Base-by-base conservation (phyloP, 2,329 filamentous ascomycete species). In the Keithomyces neogunnii region DNA sequence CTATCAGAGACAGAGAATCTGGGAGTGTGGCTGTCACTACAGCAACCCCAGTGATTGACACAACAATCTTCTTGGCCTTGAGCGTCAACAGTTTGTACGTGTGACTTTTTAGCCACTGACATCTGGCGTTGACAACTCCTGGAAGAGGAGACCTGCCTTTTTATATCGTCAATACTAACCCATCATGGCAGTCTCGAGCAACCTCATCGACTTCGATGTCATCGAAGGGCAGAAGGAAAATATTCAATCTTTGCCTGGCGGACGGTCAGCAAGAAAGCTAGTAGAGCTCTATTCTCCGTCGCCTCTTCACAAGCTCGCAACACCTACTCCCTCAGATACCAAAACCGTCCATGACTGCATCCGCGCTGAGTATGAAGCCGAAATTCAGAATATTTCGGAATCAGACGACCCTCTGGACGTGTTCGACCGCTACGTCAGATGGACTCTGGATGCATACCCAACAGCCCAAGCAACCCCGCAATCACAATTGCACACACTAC, bases 201-300 rank as follows among this genome's bases (percentile, higher is more conserved):
- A 85, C 59, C 68, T 82, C 39, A 81, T 85, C 64, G 73, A 83
- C 72, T 97, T 99, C 73, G 88, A 95, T 62, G 81, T 96, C 56
- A 96, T 99, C 70, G 93, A 99, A 72, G 82, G 81, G 45, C 91
- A 96, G 62, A 99, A 99, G 72, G 93, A 99, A 73, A 99, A 99
- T 70, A 96, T 99, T 51, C 91, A 96, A 69, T 85, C 90, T 28
- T 78, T 99, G 10, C 91, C 92, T 13, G 87, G 89, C 56, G 93
- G 80, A 28, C 76, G 93, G 57, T 97, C 92, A 40, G 93, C 92
- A 45, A 88, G 85, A 72, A 91, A 93, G 50, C 84, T 99, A 48
- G 90, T 85, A 32, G 81, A 90, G 50, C 81, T 89, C 33, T 90
- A 89, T 77, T 85, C 90, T 55, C 76, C 88, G 50, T 76, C 80